Evolutionary conservation across 2,329 filamentous ascomycete species (phyloP).

Genomic region (Phaeosphaeria sp.): DNA sequence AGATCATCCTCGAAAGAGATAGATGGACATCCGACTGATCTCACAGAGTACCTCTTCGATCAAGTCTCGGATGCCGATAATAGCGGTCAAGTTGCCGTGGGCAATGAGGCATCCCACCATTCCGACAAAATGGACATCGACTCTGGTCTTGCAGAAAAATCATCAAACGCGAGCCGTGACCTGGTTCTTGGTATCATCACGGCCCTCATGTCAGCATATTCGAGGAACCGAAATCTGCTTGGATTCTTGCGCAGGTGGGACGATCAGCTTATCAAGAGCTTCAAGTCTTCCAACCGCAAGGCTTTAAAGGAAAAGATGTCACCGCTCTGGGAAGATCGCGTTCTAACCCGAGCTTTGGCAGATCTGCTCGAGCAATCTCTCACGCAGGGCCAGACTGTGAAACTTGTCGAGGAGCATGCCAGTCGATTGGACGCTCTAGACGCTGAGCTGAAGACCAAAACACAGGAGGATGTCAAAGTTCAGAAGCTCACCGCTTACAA

Average conservation of each 20-base stretch:
- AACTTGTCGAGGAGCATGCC: constrained; percentile 37
- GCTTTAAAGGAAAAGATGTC: constrained; percentile 20
- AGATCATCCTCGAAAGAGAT: constrained; percentile 14
- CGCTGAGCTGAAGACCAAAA: constrained; percentile 14
- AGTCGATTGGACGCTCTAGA: constrained; percentile 24
- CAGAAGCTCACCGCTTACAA: constrained; percentile 28
- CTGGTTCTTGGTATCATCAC: constrained; percentile 30
- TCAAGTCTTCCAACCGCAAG: constrained; percentile 22
- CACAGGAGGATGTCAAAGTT: constrained; percentile 21
- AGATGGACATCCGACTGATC: constrained; percentile 28
- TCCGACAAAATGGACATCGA: background rate
- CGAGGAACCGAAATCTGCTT: constrained; percentile 41
- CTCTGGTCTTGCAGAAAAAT: background rate
- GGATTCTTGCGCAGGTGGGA: constrained; percentile 47
- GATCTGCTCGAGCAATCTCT: constrained; percentile 40
- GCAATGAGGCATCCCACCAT: background rate
- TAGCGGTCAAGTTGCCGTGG: constrained; percentile 12
- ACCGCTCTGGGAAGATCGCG: constrained; percentile 41
- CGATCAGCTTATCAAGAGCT: constrained; percentile 33
- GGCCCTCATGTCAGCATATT: constrained; percentile 44
- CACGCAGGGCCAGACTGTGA: constrained; percentile 40
- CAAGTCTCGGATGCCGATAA: constrained; percentile 31
- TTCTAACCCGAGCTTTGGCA: constrained; percentile 28
- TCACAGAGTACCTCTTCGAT: constrained; percentile 38
- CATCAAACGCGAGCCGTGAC: background rate